phyloP scores from a whole-genome alignment of 75 land plant species.

The Larix kaempferi region DNA sequence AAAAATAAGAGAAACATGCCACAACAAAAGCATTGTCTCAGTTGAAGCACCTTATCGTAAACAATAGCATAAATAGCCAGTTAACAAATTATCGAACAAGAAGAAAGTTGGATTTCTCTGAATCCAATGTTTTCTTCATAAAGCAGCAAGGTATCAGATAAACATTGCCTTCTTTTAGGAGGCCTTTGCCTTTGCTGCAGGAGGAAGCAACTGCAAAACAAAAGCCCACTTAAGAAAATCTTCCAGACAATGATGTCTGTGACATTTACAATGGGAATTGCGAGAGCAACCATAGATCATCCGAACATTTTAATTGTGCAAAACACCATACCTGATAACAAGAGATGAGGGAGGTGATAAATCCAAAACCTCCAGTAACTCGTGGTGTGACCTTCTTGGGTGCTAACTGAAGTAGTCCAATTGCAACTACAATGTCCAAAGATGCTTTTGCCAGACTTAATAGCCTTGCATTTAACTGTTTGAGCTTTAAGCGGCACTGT shows the following conservation, averaged over 20 bases:
- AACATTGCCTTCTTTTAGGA: neutral
- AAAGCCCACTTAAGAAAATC: neutral
- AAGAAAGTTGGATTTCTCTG: neutral
- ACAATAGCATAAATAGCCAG: too few species aligned
- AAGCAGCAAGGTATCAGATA: neutral
- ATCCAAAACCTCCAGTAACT: conserved; percentile 61
- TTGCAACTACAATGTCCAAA: conserved; percentile 58
- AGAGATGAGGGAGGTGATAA: conserved; percentile 58
- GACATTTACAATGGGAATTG: neutral
- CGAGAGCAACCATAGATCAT: neutral
- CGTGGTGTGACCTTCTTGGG: conserved; percentile 67
- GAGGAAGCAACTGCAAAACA: conserved; percentile 26
- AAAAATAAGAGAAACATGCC: too few species aligned
- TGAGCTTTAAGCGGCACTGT: conserved; percentile 28
- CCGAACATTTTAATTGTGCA: neutral
- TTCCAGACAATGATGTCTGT: neutral
- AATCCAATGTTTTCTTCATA: neutral
- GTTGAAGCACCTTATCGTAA: too few species aligned
- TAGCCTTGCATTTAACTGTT: conserved; percentile 31
- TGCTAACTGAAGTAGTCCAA: conserved; percentile 65
- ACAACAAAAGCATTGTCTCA: too few species aligned
- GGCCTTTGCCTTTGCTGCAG: conserved; percentile 22
- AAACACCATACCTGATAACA: conserved; percentile 58
- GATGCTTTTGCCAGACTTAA: conserved; percentile 45
- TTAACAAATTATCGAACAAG: neutral